Evolutionary conservation across 768 basidiomycete species (phyloP), one percentile per base, ranked within the genome.

Genomic region (Mrakia frigida): DNA sequence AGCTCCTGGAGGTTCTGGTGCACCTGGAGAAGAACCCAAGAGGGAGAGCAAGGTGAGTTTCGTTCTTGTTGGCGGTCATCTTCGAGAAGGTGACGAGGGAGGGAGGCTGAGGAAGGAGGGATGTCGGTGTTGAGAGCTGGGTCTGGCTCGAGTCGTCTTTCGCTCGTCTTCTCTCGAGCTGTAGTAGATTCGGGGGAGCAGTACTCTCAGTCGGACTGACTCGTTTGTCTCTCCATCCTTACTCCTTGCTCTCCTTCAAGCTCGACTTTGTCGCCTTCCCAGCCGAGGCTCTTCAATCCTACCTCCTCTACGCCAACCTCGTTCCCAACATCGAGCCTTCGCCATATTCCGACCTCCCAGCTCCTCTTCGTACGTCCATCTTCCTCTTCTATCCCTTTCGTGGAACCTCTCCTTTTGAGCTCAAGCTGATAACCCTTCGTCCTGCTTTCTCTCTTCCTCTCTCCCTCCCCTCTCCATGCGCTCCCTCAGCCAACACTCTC

Each of bases 261-360:
- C 76, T 77, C 63, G 76, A 77, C 60, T 77, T 77, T 39, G 46
- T 50, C 52, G 63, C 65, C 18, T 73, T 77, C 53, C 76, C 76
- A 6, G 6, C 76, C 16, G 25, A 60, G 4, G 50, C 76, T 3
- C 67, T 77, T 0, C 46, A 63, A 23, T 28, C 35, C 25, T 77
- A 72, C 37, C 52, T 77, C n/a, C 71, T 77, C 6, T 23, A 41
- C 52, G 59, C 72, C 28, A 61, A 71, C 23, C 39, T 77, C 23
- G 60, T 61, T 21, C 76, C 76, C 0, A 18, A 16, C 16, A 50
- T 77, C 25, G 50, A 63, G 21, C 76, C 76, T n/a, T 77, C 76
- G 28, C 76, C 76, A 0, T 73, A 77, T 39, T 73, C 76, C 23
- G 71, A 77, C 41, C 43, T 72, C 3, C 50, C 76, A 3, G 71